A percentile compares a stretch with the other conserved stretches of the same genome.
These are phyloP conservation scores for Nadsonia commutata DNA, from an alignment of 1,139 yeast genomes.

Conservation along the genomic window DNA sequence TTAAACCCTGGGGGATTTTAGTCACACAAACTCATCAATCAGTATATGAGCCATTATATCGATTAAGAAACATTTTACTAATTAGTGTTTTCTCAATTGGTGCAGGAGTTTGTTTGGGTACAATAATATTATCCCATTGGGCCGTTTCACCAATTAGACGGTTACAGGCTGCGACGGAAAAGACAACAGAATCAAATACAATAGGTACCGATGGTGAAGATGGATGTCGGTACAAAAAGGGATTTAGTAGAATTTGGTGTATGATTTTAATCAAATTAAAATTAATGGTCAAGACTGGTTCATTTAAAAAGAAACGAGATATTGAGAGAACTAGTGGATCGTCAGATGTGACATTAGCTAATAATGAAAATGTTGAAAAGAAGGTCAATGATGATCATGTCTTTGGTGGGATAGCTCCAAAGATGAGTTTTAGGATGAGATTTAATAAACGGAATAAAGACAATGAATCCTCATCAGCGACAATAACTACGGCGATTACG, in stretches of 20 bases:
- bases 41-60: conserved; percentile 52
- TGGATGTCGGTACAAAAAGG: background rate
- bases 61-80: conserved; percentile 52
- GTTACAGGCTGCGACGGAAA: conserved; percentile 76
- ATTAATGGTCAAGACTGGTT: too few species aligned
- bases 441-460: too few species aligned
- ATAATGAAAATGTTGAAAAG: background rate
- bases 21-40: conserved; percentile 47
- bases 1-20: conserved; percentile 47
- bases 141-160: conserved; percentile 75
- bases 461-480: too few species aligned
- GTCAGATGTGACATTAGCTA: background rate
- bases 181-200: conserved; percentile 19
- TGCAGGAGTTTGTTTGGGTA: conserved; percentile 55
- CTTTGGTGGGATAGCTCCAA: too few species aligned
- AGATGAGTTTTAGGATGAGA: too few species aligned
- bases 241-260: background rate
- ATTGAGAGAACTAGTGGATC: conserved; percentile 1
- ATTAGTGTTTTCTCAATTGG: conserved; percentile 77
- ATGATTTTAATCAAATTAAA: too few species aligned
- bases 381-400: too few species aligned
- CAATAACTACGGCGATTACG: too few species aligned
- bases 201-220: background rate
- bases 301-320: background rate
- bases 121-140: conserved; percentile 74